Evolutionary conservation across 2,329 filamentous ascomycete species (phyloP), one percentile per base, ranked within the genome.

Genomic region (Truncatella angustata): DNA sequence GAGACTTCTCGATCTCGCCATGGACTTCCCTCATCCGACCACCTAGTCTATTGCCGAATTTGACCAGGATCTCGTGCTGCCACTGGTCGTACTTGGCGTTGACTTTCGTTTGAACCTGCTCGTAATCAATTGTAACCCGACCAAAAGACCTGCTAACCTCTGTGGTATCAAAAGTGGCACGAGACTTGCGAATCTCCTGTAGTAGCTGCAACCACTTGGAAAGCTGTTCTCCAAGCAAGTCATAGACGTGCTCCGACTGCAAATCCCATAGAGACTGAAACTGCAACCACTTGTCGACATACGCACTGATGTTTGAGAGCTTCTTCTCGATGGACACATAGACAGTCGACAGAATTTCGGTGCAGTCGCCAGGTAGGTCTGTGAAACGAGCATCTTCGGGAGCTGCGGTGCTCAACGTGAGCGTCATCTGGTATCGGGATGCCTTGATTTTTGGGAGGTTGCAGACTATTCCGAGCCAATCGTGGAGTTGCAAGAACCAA

Each of bases 21-120:
- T 94, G 91, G 4, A 97, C 87, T 64, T 99, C 94, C 45, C 91
- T 84, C 85, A 97, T 95, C 46, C 92, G 89, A 57, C 84, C 88
- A 43, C 92, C 91, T 42, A 99, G 86, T 51, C 94, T 90, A 52
- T 82, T 81, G 34, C 91, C 94, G 70, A 99, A 99, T 67, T 96
- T 96, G 61, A 89, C 83, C 34, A 97, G 78, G 51, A 99, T 96
- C 59, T 99, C 94, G 63, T 97, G 91, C 70, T 99, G 94, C 94
- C 95, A 99, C 69, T 97, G 93, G 66, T 99, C 95, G 67, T 99
- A 99, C 70, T 97, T 99, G 62, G 91, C 91, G 64, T 97, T 99
- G 69, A 99, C 94, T 71, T 96, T 97, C 52, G 93, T 91, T 71
- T 99, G 95, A 0, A 99, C 94, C 70, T 99, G 95, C 63, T 97